Percentiles rank a stretch among this genome's conserved stretches.
These are phyloP conservation scores for Pyricularia grisea DNA, from an alignment of 2,329 filamentous ascomycete species.

Conservation along the genomic window DNA sequence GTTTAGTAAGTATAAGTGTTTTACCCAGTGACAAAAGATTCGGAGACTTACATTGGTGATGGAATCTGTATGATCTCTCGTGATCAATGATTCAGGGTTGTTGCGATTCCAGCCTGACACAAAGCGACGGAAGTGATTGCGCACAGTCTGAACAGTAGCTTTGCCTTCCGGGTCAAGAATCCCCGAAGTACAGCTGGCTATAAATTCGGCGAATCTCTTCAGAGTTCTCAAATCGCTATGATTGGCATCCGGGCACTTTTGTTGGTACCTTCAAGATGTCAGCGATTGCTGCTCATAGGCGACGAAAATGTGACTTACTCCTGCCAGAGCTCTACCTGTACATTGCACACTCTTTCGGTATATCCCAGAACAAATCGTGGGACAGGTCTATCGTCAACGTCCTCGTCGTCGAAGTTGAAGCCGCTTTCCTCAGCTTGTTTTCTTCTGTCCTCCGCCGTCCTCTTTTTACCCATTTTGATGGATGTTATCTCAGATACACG, in stretches of 20 bases:
- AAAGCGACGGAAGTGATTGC: slow-evolving; percentile 6
- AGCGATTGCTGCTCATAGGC: neutral
- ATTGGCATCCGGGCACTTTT: neutral
- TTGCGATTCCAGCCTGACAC: slow-evolving; percentile 5
- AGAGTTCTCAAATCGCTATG: slow-evolving; percentile 3
- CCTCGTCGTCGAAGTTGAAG: slow-evolving; percentile 6
- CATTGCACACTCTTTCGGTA: slow-evolving; percentile 1
- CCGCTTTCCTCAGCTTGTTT: slow-evolving; percentile 6
- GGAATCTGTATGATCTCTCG: slow-evolving; percentile 4
- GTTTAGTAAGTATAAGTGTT: too few relatives aligned
- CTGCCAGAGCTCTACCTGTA: slow-evolving; percentile 2
- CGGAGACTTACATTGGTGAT: slow-evolving; percentile 6
- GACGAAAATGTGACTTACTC: slow-evolving; percentile 1
- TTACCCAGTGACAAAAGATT: neutral
- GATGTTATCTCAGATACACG: neutral
- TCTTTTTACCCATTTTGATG: slow-evolving; percentile 6
- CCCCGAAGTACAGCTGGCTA: slow-evolving; percentile 3
- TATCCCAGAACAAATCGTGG: slow-evolving; percentile 4
- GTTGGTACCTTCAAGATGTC: slow-evolving; percentile 1
- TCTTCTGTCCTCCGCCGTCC: slow-evolving; percentile 6
- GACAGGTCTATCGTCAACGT: slow-evolving; percentile 8
- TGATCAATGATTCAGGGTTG: slow-evolving; percentile 3
- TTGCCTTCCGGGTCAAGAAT: slow-evolving; percentile 4
- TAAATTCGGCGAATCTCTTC: slow-evolving; percentile 8
- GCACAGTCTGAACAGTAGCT: slow-evolving; percentile 4